Percentiles rank a stretch among this genome's conserved stretches.
These are phyloP conservation scores for Remersonia thermophila DNA, from an alignment of 2,329 filamentous ascomycete species.

Conservation along the genomic window DNA sequence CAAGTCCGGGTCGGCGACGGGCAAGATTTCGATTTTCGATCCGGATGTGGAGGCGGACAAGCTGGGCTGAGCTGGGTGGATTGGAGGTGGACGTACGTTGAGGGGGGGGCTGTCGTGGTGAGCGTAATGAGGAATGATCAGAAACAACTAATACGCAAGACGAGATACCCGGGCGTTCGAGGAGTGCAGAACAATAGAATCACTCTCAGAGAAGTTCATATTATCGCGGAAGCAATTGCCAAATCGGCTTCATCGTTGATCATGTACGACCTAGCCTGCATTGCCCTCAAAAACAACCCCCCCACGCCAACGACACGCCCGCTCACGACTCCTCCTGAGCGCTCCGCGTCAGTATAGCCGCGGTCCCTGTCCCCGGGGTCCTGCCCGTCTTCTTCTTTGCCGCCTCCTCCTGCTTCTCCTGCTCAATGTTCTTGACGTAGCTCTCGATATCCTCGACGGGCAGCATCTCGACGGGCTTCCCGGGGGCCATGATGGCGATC, in stretches of 20 bases:
- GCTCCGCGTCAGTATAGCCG: constrained; percentile 61
- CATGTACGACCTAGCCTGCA: too few relatives aligned
- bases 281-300: too few relatives aligned
- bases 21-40: constrained; percentile 59
- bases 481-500: constrained; percentile 94
- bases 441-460: constrained; percentile 91
- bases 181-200: background rate
- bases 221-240: too few relatives aligned
- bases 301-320: too few relatives aligned
- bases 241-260: too few relatives aligned
- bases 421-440: constrained; percentile 97
- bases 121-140: too few relatives aligned
- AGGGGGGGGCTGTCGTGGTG: background rate
- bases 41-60: constrained; percentile 62
- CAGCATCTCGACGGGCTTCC: constrained; percentile 83
- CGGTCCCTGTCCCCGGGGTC: constrained; percentile 54
- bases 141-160: background rate
- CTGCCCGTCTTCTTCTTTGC: constrained; percentile 88
- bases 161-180: constrained; percentile 5
- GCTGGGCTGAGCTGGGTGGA: constrained; percentile 46
- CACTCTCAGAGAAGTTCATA: too few relatives aligned
- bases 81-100: background rate
- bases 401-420: constrained; percentile 98
- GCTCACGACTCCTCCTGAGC: constrained; percentile 22
- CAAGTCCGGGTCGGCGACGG: constrained; percentile 21